These are phyloP conservation scores for Microthlaspi erraticum DNA, from an alignment of 345 rosid genomes.

Conservation along the genomic window DNA sequence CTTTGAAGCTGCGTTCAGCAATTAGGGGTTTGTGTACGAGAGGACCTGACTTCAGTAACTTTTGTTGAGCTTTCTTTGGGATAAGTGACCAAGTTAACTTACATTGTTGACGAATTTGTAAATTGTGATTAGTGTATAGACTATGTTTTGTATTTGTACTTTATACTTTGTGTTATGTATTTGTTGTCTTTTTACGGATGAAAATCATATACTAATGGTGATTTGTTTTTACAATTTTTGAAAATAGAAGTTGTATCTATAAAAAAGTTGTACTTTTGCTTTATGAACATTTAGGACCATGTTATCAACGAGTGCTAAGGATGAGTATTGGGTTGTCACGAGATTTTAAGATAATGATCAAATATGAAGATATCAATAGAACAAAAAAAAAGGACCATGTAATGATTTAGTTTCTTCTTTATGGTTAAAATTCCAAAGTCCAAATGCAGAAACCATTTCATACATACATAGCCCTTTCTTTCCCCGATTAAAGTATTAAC, in stretches of 20 bases:
- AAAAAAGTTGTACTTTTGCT: too few species aligned
- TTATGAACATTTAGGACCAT: too few species aligned
- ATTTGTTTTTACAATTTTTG: too few species aligned
- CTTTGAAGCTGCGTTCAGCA: neutral
- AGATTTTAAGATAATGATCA: neutral
- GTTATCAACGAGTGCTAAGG: too few species aligned
- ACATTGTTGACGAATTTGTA: neutral
- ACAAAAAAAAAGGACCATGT: neutral
- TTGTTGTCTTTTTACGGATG: neutral
- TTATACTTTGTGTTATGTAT: neutral
- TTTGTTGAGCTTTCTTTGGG: neutral
- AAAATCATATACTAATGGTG: neutral
- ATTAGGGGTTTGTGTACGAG: neutral
- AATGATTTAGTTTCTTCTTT: conserved; percentile 17
- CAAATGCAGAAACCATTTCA: conserved; percentile 10
- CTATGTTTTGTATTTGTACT: neutral
- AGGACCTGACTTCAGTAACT: neutral
- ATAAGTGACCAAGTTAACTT: neutral
- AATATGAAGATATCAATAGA: neutral
- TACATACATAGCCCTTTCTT: neutral
- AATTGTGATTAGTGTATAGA: neutral
- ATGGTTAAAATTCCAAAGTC: conserved; percentile 14
- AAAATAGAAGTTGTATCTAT: too few species aligned
- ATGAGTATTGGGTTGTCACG: too few species aligned
- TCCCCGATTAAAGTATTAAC: neutral